Base-by-base conservation (phyloP, 225 moss, liverwort and hornwort species). In the Pseudisothecium myosuroides region DNA sequence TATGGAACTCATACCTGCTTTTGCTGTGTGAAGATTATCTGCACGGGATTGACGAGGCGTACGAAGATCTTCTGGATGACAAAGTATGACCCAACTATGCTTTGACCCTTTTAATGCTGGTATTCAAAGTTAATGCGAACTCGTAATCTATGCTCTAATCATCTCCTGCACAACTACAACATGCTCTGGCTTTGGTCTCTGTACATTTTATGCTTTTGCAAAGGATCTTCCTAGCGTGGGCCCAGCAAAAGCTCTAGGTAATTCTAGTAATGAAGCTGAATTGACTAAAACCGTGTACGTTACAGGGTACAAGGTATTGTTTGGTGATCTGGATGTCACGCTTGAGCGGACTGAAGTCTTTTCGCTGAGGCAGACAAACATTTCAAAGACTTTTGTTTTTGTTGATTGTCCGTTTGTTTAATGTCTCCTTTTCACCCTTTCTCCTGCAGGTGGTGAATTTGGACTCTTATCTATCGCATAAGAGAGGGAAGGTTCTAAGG, bases 31-130 rank as follows among this genome's bases (percentile, higher is more conserved):
- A 91, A 96, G 98, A 96, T 12, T 96, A 98, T 92, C 91, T 98
- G 83, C 98, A 98, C 86, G 98, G 98, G 74, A 98, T 96, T 86
- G 94, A 98, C 75, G 96, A 96, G 81, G 91, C 89, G 62, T 81
- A 82, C 78, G 96, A 96, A 93, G 95, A 97, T 90, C 84, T 90
- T 66, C 63, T 97, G 76, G 94, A 96, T 90, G 91, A 91, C 58
- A 93, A 91, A 59, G 97, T 97, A 95, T 82, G 85, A 76, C 61
- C 61, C 50, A 79, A 65, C 72, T 85, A 47, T 82, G 47, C 55
- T 89, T 49, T 68, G 28, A 75, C 67, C 41, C 76, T 87, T 61
- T 59, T 45, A 86, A 83, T 88, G 79, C 67, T 78, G 45, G 37
- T 36, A 16, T 79, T 77, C 17, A 61, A 49, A 67, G 75, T 65